Evolutionary conservation across 495 filamentous ascomycete species (phyloP).

Genomic region (Trichoderma gamsii): DNA sequence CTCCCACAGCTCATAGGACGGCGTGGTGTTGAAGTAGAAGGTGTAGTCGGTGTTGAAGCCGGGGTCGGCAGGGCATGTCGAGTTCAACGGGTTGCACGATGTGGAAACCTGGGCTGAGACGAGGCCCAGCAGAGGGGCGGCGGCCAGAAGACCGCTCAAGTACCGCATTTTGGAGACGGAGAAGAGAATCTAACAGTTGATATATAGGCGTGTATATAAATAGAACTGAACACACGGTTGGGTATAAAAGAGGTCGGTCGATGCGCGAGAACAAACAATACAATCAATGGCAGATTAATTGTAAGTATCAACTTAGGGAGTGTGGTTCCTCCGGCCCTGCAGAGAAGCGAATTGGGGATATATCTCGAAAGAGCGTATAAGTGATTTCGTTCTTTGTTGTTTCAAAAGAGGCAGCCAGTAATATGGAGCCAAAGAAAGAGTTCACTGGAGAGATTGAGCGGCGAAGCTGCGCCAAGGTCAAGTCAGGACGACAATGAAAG

Average conservation of each 20-base stretch:
- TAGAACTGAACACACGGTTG: not conserved
- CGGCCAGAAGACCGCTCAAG: slow-evolving; percentile 29
- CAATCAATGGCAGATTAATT: not conserved
- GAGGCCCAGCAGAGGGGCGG: slow-evolving; percentile 39
- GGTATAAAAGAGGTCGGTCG: not conserved
- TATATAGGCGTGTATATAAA: not conserved
- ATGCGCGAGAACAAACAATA: not conserved
- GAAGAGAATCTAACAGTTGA: not conserved
- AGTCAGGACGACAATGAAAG: not conserved
- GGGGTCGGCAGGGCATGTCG: slow-evolving; percentile 55
- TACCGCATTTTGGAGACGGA: not conserved
- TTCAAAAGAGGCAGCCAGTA: not conserved
- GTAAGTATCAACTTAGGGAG: slow-evolving; percentile 2
- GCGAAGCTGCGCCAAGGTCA: not conserved
- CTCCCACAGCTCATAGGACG: slow-evolving; percentile 53
- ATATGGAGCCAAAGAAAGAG: not conserved
- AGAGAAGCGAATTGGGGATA: not conserved
- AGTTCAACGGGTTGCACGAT: slow-evolving; percentile 60
- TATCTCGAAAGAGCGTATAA: not conserved
- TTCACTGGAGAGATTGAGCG: slow-evolving; percentile 4
- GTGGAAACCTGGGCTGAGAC: slow-evolving; percentile 57
- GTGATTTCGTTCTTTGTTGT: not conserved
- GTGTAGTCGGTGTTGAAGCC: slow-evolving; percentile 53
- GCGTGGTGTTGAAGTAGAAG: slow-evolving; percentile 61
- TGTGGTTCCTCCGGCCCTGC: slow-evolving; percentile 5